Conservation (phyloP, 176 grass and related monocot genomes). For the Oryza australiensis region DNA sequence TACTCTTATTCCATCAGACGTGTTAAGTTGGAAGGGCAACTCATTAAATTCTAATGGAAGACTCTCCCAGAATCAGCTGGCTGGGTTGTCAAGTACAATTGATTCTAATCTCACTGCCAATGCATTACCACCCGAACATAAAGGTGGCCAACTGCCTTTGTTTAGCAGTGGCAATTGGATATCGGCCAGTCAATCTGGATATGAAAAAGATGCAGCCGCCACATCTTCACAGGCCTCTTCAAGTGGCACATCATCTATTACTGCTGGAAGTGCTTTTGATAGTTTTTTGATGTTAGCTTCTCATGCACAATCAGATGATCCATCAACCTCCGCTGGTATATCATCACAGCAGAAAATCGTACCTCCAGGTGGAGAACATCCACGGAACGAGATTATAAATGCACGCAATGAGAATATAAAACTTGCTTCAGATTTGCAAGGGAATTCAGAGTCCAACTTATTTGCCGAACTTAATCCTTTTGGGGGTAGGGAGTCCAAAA, state of each 20-base stretch:
- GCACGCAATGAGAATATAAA: conserved; percentile 47
- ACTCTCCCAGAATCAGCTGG: conserved; percentile 37
- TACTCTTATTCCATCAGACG: conserved; percentile 90
- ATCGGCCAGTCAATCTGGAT: conserved; percentile 53
- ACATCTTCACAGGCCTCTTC: conserved; percentile 48
- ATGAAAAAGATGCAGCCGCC: conserved; percentile 35
- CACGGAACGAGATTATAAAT: conserved; percentile 48
- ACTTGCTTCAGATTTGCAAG: conserved; percentile 41
- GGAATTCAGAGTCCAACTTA: conserved; percentile 64
- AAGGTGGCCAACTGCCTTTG: conserved; percentile 43
- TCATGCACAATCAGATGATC: conserved; percentile 50
- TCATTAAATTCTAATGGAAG: conserved; percentile 64
- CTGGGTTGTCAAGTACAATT: conserved; percentile 40
- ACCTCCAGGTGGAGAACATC: conserved; percentile 33
- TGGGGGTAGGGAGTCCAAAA: conserved; percentile 41
- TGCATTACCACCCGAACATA: conserved; percentile 36
- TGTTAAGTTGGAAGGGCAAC: conserved; percentile 80
- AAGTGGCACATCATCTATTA: conserved; percentile 44
- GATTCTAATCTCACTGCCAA: conserved; percentile 40
- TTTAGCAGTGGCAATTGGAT: conserved; percentile 42
- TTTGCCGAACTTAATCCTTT: conserved; percentile 99
- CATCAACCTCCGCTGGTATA: conserved; percentile 59
- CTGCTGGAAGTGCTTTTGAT: conserved; percentile 45
- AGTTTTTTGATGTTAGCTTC: conserved; percentile 44
- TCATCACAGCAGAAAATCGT: conserved; percentile 59